Evolutionary conservation across 441 rosid genomes (phyloP).

Genomic region (Rhodomyrtus psidioides): DNA sequence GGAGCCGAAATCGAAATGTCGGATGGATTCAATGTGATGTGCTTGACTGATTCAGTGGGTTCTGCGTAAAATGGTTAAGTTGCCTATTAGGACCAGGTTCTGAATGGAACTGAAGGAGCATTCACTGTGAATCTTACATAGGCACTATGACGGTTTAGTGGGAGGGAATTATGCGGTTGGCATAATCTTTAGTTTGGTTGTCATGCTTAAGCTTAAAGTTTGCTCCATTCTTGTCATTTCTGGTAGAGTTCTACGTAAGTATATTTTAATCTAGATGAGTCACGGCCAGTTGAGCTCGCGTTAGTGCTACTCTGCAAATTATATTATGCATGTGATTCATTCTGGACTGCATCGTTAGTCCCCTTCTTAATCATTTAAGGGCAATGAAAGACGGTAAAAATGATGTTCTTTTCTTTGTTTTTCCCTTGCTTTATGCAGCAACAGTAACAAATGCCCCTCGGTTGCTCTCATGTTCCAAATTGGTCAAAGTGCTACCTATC

Average conservation of each 20-base stretch:
- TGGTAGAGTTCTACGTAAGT: neutral
- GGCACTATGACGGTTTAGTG: neutral
- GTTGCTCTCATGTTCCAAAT: slow-evolving; percentile 90
- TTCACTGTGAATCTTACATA: neutral
- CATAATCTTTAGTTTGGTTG: neutral
- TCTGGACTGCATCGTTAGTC: neutral
- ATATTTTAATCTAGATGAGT: neutral
- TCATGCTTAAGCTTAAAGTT: neutral
- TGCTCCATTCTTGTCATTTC: neutral
- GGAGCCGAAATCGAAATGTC: neutral
- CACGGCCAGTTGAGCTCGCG: neutral
- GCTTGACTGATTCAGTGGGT: neutral
- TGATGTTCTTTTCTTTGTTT: neutral
- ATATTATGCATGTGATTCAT: neutral
- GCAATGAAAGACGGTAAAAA: neutral
- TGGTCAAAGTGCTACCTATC: slow-evolving; percentile 82
- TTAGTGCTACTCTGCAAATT: neutral
- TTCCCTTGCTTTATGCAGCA: slow-evolving; percentile 33
- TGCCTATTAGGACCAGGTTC: neutral
- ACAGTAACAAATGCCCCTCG: slow-evolving; percentile 73
- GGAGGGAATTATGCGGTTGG: neutral
- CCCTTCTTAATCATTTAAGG: neutral
- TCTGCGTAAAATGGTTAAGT: neutral
- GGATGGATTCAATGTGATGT: neutral
- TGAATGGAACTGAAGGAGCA: neutral